Conservation (phyloP, 139 green algal species). For the Dunaliella sp. region DNA sequence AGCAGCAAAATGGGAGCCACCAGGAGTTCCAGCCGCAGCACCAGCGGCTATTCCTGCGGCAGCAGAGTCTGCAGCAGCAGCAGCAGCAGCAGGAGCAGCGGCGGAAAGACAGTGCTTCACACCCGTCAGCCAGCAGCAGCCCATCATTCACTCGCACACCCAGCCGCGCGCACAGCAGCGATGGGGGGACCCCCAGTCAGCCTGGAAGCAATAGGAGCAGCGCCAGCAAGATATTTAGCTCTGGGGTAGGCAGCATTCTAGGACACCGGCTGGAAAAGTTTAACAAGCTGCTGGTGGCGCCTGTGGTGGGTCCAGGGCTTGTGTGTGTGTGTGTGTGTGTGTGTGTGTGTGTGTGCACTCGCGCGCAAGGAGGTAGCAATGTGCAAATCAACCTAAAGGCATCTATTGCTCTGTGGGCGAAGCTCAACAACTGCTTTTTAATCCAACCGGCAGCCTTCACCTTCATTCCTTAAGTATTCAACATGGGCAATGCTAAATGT, state of each 20-base stretch:
- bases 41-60: background rate
- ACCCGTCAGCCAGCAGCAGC: background rate
- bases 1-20: too few species aligned
- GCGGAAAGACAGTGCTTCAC: background rate
- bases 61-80: conserved; percentile 1
- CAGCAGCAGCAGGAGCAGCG: background rate
- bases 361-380: too few species aligned
- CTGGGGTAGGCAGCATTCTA: conserved; percentile 6
- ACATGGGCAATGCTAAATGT: too few species aligned
- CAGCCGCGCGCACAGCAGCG: background rate
- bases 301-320: conserved; percentile 4
- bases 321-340: too few species aligned
- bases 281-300: conserved; percentile 15
- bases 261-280: background rate
- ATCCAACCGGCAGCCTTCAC: too few species aligned
- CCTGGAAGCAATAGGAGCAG: conserved; percentile 5
- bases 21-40: background rate
- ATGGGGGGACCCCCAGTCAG: background rate
- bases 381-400: too few species aligned
- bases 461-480: too few species aligned
- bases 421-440: too few species aligned
- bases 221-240: conserved; percentile 3
- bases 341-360: too few species aligned
- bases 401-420: too few species aligned
- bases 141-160: background rate